Conservation (phyloP, 371 early-diverging fungal species). For the Mortierella sp. region DNA sequence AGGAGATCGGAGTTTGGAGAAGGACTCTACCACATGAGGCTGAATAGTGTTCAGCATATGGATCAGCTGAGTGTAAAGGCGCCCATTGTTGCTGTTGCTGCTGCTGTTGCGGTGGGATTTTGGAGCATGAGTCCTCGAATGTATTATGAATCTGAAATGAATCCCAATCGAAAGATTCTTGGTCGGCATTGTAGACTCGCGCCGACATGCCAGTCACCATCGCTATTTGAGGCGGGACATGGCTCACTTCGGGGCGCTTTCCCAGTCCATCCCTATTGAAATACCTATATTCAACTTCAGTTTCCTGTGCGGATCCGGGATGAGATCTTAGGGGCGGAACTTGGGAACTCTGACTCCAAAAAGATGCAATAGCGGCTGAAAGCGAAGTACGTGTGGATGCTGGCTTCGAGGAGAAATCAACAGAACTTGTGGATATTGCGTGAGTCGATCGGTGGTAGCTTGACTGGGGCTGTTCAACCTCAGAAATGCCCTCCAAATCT, state of each 20-base stretch:
- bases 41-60: conserved; percentile 4
- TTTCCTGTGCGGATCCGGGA: background rate
- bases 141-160: background rate
- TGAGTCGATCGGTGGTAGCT: background rate
- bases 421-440: background rate
- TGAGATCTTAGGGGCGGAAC: background rate
- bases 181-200: background rate
- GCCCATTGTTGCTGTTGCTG: background rate
- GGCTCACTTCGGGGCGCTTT: background rate
- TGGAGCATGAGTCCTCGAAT: background rate
- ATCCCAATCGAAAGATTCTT: background rate
- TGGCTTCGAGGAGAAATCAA: background rate
- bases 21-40: background rate
- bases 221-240: background rate
- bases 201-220: background rate
- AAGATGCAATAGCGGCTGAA: background rate
- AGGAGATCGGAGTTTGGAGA: background rate
- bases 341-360: background rate
- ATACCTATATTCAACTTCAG: background rate
- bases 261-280: background rate
- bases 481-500: background rate
- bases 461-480: background rate
- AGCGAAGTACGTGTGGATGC: background rate
- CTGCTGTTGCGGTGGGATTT: background rate
- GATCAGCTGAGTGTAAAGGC: background rate